Conservation (phyloP, 179 eudicot species). For the Nepenthes alata region DNA sequence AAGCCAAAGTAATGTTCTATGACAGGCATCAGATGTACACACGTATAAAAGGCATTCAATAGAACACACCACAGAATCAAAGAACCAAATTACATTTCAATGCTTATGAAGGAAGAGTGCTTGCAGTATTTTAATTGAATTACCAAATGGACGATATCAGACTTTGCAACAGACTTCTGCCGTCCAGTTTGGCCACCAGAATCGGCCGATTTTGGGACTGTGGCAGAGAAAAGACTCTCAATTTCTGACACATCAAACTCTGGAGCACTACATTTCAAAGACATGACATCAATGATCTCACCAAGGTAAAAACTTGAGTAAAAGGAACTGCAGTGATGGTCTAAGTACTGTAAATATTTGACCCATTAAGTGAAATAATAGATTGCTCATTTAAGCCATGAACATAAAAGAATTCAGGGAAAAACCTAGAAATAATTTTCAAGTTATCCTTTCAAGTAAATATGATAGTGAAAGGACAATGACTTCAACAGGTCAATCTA, state of each 20-base stretch:
- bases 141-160: slow-evolving; percentile 91
- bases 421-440: not conserved
- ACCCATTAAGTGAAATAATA: not conserved
- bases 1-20: not conserved
- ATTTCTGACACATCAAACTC: slow-evolving; percentile 89
- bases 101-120: not conserved
- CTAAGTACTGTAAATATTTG: not conserved
- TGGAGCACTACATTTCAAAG: slow-evolving; percentile 43
- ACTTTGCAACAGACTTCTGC: slow-evolving; percentile 64
- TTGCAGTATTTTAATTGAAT: slow-evolving; percentile 1
- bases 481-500: not conserved
- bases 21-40: not conserved
- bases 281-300: slow-evolving; percentile 26
- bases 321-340: not conserved
- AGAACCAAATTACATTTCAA: not conserved
- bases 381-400: not conserved
- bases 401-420: not conserved
- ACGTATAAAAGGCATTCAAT: not conserved
- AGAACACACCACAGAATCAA: not conserved
- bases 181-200: slow-evolving; percentile 54
- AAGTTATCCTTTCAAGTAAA: not conserved
- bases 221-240: slow-evolving; percentile 84
- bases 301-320: slow-evolving; percentile 1
- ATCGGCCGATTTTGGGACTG: slow-evolving; percentile 52
- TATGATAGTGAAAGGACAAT: not conserved